Evolutionary conservation across 331 rosid genomes (phyloP), one percentile per base, ranked within the genome.

Genomic region (Pyracantha coccinea): DNA sequence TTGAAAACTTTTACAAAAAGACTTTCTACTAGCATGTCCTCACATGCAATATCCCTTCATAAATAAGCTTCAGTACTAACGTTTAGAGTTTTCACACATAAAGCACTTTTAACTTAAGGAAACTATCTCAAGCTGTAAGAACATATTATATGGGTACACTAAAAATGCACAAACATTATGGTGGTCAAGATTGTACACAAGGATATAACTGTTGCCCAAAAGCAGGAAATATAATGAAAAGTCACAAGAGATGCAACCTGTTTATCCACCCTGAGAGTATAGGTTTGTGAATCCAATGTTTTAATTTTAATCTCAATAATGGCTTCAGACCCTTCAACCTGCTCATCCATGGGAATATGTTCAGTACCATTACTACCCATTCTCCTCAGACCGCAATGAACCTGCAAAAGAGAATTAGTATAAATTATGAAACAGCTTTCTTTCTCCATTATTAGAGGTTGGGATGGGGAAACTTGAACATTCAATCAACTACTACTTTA

Each of bases 231-330:
- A 29, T 5, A 44, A 33, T 4, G 11, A 53, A 79, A 47, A 62
- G 25, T 20, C 1, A 68, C 59, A 25, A 60, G 23, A 47, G 72
- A 71, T 41, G 47, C 59, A 54, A 93, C 99, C 97, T 95, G 96
- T 55, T 92, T 95, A 88, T 95, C 99, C 82, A 95, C 99, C 88
- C 85, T 89, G 75, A 95, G 87, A 80, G 97, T 89, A 84, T 92
- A 88, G 12, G 89, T 95, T 81, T 90, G 97, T 74, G 97, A 89
- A 81, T 95, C 97, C 89, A 95, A 80, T 71, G 97, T 95, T 81
- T 90, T 95, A 57, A 95, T 81, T 83, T 95, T 95, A 71, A 95
- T 95, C 89, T 95, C 97, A 65, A 95, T 92, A 28, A 86, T 71
- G 21, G 99, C 47, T 82, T 88, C 97, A 78, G 93, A 81, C 76